These are phyloP conservation scores for Sextonia rubra DNA, from an alignment of 164 flowering plant genomes.

Conservation along the genomic window DNA sequence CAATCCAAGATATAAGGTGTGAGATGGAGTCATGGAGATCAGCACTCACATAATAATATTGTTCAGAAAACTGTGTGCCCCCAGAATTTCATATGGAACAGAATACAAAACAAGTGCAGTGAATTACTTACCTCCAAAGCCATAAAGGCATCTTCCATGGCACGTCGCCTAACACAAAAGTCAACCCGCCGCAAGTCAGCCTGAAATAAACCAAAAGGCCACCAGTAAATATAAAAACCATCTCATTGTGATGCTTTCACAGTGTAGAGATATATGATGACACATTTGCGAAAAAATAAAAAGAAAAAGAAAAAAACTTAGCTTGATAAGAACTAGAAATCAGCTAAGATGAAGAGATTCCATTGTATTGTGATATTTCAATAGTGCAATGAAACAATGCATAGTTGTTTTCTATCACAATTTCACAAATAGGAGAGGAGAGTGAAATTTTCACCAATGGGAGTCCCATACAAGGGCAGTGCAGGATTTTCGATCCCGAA, in stretches of 20 bases:
- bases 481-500: no score
- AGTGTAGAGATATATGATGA: not conserved
- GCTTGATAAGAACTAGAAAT: not conserved
- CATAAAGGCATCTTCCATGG: constrained; percentile 91
- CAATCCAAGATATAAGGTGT: no score
- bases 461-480: no score
- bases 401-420: no score
- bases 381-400: not conserved
- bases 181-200: constrained; percentile 92
- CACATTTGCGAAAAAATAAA: no score
- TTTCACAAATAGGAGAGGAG: no score
- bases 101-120: not conserved
- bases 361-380: not conserved
- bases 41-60: not conserved
- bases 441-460: no score
- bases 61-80: not conserved
- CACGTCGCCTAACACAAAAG: constrained; percentile 77
- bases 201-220: constrained; percentile 28
- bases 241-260: constrained; percentile 3
- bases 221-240: not conserved
- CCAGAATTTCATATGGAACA: not conserved
- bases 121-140: constrained; percentile 71
- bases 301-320: no score
- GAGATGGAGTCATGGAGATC: no score
- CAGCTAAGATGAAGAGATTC: not conserved